Conservation (phyloP, 495 filamentous ascomycete genomes). For the Cercophora scortea region DNA sequence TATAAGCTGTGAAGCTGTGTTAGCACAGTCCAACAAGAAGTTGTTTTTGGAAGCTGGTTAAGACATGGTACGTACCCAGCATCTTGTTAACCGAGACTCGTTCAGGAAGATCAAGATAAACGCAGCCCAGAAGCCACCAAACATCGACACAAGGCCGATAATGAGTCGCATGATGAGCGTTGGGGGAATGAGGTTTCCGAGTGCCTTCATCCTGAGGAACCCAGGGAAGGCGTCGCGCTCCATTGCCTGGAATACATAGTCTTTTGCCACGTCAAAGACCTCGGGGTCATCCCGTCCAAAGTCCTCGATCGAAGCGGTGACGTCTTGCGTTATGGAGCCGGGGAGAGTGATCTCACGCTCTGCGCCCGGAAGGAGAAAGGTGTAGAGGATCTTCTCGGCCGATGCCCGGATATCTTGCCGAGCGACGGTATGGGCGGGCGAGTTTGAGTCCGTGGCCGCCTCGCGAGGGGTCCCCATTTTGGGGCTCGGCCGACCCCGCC, state of each 20-base stretch:
- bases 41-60: not conserved
- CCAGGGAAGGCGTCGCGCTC: conserved; percentile 96
- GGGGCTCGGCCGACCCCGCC: conserved; percentile 61
- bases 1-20: conserved; percentile 54
- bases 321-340: conserved; percentile 70
- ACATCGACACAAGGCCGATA: conserved; percentile 78
- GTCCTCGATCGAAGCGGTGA: conserved; percentile 78
- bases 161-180: conserved; percentile 77
- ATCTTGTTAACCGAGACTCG: conserved; percentile 60
- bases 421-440: conserved; percentile 75
- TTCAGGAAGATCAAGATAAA: conserved; percentile 90
- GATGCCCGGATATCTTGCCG: conserved; percentile 83
- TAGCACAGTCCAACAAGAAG: conserved; percentile 6
- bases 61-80: conserved; percentile 58
- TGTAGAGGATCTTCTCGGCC: conserved; percentile 96
- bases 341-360: conserved; percentile 94
- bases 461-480: conserved; percentile 41
- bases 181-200: conserved; percentile 88
- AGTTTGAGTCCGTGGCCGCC: conserved; percentile 57
- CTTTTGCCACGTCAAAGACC: conserved; percentile 93
- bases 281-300: conserved; percentile 90
- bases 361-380: conserved; percentile 81
- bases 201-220: conserved; percentile 86
- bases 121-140: conserved; percentile 86
- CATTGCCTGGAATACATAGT: conserved; percentile 99